These are phyloP conservation scores for Sisymbrium irio DNA, from an alignment of 345 rosid species.

Conservation along the genomic window DNA sequence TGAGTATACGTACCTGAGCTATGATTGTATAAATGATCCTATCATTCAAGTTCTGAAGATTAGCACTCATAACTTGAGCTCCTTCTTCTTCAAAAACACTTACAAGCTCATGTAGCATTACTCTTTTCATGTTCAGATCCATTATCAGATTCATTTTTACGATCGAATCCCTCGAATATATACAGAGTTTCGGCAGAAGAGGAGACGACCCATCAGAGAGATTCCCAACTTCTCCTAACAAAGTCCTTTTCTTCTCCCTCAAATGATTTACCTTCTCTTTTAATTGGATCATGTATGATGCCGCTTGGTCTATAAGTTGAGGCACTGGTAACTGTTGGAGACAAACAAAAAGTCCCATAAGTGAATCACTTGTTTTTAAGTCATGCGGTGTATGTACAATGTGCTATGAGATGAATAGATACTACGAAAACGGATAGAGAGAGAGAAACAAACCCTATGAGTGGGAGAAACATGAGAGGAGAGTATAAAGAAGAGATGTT, in stretches of 20 bases:
- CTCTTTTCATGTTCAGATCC: constrained; percentile 10
- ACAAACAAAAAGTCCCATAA: neutral
- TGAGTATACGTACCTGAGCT: neutral
- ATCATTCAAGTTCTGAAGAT: constrained; percentile 19
- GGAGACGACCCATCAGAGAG: neutral
- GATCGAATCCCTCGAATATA: constrained; percentile 17
- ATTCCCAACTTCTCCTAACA: constrained; percentile 6
- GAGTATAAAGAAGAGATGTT: constrained; percentile 22
- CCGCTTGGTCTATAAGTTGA: constrained; percentile 22
- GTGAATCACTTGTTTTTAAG: neutral
- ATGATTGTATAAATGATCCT: constrained; percentile 12
- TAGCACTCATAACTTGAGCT: constrained; percentile 27
- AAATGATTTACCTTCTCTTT: constrained; percentile 12
- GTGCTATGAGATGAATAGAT: neutral
- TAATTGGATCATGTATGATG: constrained; percentile 16
- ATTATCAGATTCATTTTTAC: constrained; percentile 21
- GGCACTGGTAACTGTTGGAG: constrained; percentile 18
- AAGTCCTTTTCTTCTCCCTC: constrained; percentile 15
- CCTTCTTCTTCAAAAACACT: constrained; percentile 34
- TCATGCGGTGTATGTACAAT: neutral
- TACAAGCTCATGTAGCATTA: constrained; percentile 19
- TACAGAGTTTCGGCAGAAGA: constrained; percentile 12
- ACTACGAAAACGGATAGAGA: neutral
- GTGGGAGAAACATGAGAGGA: constrained; percentile 29
- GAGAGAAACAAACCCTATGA: constrained; percentile 9